These are phyloP conservation scores for Leccinum huronense DNA, from an alignment of 1,284 basidiomycete genomes.

Conservation along the genomic window DNA sequence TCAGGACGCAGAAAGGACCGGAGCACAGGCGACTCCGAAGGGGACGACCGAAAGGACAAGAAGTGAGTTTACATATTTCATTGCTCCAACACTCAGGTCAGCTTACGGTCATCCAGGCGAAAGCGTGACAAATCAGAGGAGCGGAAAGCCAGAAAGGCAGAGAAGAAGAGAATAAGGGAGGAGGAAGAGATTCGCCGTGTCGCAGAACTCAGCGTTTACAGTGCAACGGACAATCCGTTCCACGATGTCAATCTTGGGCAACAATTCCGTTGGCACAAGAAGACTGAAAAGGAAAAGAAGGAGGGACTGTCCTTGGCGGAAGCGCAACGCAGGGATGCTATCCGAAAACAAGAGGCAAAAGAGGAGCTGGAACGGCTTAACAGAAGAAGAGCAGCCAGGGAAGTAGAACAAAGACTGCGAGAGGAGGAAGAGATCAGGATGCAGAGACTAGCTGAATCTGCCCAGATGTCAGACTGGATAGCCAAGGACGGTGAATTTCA, in stretches of 20 bases:
- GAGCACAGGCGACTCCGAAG: constrained; percentile 41
- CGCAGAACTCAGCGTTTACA: constrained; percentile 89
- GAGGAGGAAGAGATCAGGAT: constrained; percentile 92
- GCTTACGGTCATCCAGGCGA: constrained; percentile 46
- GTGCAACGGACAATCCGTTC: constrained; percentile 94
- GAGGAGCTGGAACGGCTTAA: constrained; percentile 95
- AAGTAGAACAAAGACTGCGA: constrained; percentile 81
- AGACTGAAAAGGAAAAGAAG: constrained; percentile 93
- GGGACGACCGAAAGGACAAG: constrained; percentile 51
- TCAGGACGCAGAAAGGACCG: constrained; percentile 46
- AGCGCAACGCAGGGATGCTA: constrained; percentile 75
- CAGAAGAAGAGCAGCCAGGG: constrained; percentile 85
- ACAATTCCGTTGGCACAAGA: constrained; percentile 98
- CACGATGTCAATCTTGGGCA: constrained; percentile 94
- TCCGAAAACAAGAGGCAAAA: constrained; percentile 85
- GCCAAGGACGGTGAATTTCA: constrained; percentile 97
- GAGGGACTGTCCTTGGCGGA: constrained; percentile 81
- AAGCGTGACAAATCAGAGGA: constrained; percentile 82
- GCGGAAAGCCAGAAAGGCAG: constrained; percentile 73
- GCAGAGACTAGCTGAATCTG: constrained; percentile 88
- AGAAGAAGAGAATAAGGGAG: constrained; percentile 77
- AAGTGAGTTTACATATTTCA: constrained; percentile 48
- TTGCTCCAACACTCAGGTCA: constrained; percentile 1
- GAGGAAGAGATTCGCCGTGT: constrained; percentile 86
- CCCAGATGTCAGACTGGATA: constrained; percentile 97